Evolutionary conservation across 202 grass and related monocot species (phyloP).

Genomic region (Setaria viridis): DNA sequence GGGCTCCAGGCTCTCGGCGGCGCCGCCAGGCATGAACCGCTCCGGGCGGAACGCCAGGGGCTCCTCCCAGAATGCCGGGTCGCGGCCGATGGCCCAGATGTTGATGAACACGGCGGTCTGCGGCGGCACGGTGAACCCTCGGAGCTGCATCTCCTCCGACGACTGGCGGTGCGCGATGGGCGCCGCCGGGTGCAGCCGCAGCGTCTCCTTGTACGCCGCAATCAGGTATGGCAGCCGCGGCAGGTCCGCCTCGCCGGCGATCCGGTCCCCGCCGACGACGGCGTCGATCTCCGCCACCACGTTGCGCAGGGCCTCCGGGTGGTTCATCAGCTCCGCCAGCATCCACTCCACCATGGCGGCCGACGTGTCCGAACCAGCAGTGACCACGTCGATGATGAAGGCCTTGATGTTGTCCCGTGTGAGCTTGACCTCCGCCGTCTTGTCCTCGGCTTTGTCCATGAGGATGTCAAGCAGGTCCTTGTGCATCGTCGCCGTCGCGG

Average conservation of each 20-base stretch:
- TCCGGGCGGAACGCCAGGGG: constrained; percentile 69
- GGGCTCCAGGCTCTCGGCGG: constrained; percentile 42
- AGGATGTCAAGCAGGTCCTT: constrained; percentile 81
- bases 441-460: constrained; percentile 66
- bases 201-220: constrained; percentile 71
- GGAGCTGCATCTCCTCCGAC: constrained; percentile 44
- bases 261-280: constrained; percentile 45
- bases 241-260: constrained; percentile 68
- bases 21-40: constrained; percentile 54
- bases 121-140: constrained; percentile 52
- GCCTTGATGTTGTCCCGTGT: constrained; percentile 74
- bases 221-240: constrained; percentile 60
- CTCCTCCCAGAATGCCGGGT: constrained; percentile 64
- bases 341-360: constrained; percentile 81
- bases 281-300: constrained; percentile 55
- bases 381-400: constrained; percentile 79
- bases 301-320: constrained; percentile 52
- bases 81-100: constrained; percentile 62
- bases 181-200: constrained; percentile 63
- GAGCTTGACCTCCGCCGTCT: constrained; percentile 62
- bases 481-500: neutral
- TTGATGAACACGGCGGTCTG: constrained; percentile 64
- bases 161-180: constrained; percentile 66
- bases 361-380: constrained; percentile 62
- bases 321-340: constrained; percentile 64